Conservation (phyloP, 176 grass and related monocot genomes). For the Triticum turgidum region DNA sequence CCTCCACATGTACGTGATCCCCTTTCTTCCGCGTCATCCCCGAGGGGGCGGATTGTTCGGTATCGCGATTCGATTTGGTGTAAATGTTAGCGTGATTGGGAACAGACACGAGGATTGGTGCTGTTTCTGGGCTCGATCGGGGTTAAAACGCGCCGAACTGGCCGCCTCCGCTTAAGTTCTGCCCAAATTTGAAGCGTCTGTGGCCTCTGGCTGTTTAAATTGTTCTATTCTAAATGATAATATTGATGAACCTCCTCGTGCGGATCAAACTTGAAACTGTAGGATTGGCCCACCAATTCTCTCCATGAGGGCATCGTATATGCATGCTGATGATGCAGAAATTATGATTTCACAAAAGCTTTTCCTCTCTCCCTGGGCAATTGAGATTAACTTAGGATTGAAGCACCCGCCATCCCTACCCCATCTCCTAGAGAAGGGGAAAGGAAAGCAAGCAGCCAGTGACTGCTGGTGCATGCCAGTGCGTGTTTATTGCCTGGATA, state of each 20-base stretch:
- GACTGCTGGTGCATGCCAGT: not conserved
- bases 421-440: not conserved
- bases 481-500: not conserved
- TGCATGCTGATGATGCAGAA: not conserved
- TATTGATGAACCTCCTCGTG: not conserved
- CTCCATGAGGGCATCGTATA: not conserved
- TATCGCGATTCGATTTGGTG: not conserved
- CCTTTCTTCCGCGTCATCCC: slow-evolving; percentile 1
- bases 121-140: not conserved
- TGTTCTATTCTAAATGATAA: not conserved
- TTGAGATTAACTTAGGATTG: slow-evolving; percentile 1
- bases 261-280: not conserved
- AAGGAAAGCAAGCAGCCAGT: not conserved
- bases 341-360: not conserved
- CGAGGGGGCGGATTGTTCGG: not conserved
- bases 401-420: not conserved
- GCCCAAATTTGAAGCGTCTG: not conserved
- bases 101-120: not conserved
- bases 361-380: not conserved
- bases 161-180: not conserved
- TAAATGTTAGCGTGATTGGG: not conserved
- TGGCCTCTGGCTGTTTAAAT: not conserved
- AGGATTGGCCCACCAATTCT: not conserved
- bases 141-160: not conserved
- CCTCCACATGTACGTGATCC: slow-evolving; percentile 49